Conservation (phyloP, 768 basidiomycete species). For the Lanmaoa pseudosensibilis region DNA sequence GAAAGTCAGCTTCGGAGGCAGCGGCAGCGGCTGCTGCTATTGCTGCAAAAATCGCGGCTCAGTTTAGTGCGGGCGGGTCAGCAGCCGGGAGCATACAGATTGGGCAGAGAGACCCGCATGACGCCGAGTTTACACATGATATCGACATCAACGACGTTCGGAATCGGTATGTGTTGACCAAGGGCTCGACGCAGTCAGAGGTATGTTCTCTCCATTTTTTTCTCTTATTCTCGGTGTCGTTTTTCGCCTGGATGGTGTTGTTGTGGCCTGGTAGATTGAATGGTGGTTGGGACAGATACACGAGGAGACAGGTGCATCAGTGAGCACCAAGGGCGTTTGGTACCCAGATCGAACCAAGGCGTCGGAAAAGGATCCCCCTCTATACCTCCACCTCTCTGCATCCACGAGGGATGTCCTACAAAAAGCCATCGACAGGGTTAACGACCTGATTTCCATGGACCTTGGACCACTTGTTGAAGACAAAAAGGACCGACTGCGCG, state of each 20-base stretch:
- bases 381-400: constrained; percentile 93
- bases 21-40: constrained; percentile 81
- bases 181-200: constrained; percentile 88
- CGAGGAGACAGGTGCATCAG: constrained; percentile 88
- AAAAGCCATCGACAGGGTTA: constrained; percentile 65
- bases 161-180: constrained; percentile 93
- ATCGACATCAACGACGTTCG: constrained; percentile 97
- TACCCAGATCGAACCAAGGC: constrained; percentile 92
- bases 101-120: constrained; percentile 62
- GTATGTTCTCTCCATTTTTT: constrained; percentile 43
- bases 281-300: constrained; percentile 62
- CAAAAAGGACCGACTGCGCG: constrained; percentile 65
- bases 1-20: constrained; percentile 54
- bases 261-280: constrained; percentile 2
- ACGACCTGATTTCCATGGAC: constrained; percentile 71
- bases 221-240: background rate
- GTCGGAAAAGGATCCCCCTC: constrained; percentile 87
- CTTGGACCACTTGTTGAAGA: constrained; percentile 82
- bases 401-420: constrained; percentile 63
- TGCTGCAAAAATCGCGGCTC: constrained; percentile 93
- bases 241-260: background rate
- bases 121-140: constrained; percentile 82
- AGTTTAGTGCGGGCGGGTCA: constrained; percentile 55
- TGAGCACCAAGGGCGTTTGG: constrained; percentile 94
- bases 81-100: constrained; percentile 41